Evolutionary conservation across 2,329 filamentous ascomycete genomes (phyloP), one percentile per base, ranked within the genome.

Genomic region (Fusarium ramigenum): DNA sequence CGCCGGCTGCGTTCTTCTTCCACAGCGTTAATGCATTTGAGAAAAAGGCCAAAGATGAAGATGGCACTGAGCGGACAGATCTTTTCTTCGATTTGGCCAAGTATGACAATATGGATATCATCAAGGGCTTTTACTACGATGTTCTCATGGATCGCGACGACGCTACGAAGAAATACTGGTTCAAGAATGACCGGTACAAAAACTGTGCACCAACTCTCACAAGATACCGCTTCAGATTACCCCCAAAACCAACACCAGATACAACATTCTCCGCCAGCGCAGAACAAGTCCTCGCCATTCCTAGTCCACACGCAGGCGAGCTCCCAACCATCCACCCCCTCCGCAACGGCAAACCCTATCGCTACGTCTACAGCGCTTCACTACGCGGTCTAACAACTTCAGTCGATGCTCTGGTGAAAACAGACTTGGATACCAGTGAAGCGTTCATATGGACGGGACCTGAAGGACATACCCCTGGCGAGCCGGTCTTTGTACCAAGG

Each of bases 11-110:
- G 52, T 97, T 95, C 84, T 92, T 90, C 81, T 97, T 97, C 80
- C 94, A 97, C 81, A 89, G 89, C 0, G 85, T 94, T 78, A 97
- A 97, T 74, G 89, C 93, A 0, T 96, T 91, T 79, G 93, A 96
- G 76, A 88, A 93, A 70, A 72, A 76, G 1, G 67, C 77, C 0
- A 80, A 83, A 36, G 82, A 81, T 4, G 82, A 85, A 3, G 75
- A 79, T 1, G 78, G 78, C 5, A 63, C 77, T 16, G 63, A 75
- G 15, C 59, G 61, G 18, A 80, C 73, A 2, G 85, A 91, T 66
- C 85, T 96, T 23, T 84, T 90, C 36, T 89, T 91, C 61, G 94
- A 97, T 69, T 79, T 92, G 3, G 81, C 91, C 36, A 84, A 88
- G 58, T 95, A 92, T 77, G 85, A 89, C 0, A 92, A 88, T 58